Conservation (phyloP, 148 eudicot genomes). For the Nepenthes gracilis region DNA sequence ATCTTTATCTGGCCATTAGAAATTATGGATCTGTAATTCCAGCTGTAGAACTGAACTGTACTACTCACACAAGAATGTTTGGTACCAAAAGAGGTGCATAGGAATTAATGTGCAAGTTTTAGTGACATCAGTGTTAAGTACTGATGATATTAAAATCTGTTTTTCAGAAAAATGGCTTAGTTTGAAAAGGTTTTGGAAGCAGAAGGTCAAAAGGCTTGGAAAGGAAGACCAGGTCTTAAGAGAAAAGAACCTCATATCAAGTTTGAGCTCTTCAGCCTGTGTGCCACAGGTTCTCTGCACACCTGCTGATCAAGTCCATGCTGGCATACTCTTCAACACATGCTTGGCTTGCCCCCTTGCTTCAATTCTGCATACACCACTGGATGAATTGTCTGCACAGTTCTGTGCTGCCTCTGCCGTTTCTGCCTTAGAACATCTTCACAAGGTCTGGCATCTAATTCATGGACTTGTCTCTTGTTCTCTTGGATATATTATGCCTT, state of each 20-base stretch:
- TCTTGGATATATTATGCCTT: neutral
- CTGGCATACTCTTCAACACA: slow-evolving; percentile 68
- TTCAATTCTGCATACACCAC: slow-evolving; percentile 52
- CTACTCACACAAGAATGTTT: no score
- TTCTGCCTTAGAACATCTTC: slow-evolving; percentile 58
- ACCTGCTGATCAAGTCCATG: slow-evolving; percentile 68
- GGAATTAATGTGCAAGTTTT: no score
- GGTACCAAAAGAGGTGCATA: no score
- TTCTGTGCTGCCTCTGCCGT: slow-evolving; percentile 87
- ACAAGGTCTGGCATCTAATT: slow-evolving; percentile 38
- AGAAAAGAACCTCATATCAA: slow-evolving; percentile 63
- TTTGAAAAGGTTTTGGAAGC: slow-evolving; percentile 78
- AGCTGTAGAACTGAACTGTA: no score
- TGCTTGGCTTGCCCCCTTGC: slow-evolving; percentile 60
- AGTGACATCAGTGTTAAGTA: neutral
- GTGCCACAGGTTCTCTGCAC: slow-evolving; percentile 76
- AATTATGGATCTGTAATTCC: no score
- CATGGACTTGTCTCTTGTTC: neutral
- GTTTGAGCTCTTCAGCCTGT: slow-evolving; percentile 33
- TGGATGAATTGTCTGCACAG: slow-evolving; percentile 65
- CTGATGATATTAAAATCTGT: neutral
- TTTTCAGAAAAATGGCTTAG: slow-evolving; percentile 47
- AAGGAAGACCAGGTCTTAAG: slow-evolving; percentile 66
- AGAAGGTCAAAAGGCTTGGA: slow-evolving; percentile 64
- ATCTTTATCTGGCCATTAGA: no score